A percentile compares a stretch with the other conserved stretches of the same genome.
These are phyloP conservation scores for Sherardia arvensis DNA, from an alignment of 257 asterid species.

Conservation along the genomic window DNA sequence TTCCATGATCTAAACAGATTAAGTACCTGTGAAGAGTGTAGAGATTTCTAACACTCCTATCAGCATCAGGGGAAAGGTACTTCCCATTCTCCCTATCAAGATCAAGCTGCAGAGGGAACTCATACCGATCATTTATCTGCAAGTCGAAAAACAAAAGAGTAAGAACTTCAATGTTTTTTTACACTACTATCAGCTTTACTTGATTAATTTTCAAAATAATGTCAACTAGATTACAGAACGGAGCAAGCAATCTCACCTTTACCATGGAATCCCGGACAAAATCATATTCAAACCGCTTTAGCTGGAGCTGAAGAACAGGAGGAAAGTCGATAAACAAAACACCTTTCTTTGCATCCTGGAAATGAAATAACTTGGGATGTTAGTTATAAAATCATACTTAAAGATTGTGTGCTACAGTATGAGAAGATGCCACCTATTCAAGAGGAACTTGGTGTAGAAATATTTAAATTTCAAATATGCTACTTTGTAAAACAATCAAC, in stretches of 20 bases:
- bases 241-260: conserved; percentile 38
- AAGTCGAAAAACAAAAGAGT: conserved; percentile 8
- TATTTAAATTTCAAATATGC: not conserved
- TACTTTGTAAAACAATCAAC: not conserved
- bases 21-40: conserved; percentile 81
- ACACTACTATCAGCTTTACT: too few relatives aligned
- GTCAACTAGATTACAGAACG: not conserved
- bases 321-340: conserved; percentile 77
- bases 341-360: conserved; percentile 85
- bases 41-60: conserved; percentile 68
- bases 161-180: not conserved
- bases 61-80: conserved; percentile 78
- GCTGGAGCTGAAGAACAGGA: conserved; percentile 79
- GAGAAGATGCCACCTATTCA: not conserved
- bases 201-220: not conserved
- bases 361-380: not conserved
- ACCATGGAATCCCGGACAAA: conserved; percentile 73
- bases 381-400: not conserved
- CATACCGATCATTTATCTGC: conserved; percentile 91
- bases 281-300: conserved; percentile 73
- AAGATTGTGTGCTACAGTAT: conserved; percentile 2
- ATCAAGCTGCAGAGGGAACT: conserved; percentile 89
- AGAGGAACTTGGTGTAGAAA: not conserved
- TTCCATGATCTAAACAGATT: conserved; percentile 1
- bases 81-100: conserved; percentile 82